Evolutionary conservation across 305 asterid species (phyloP).

Genomic region (Solanum hybrid): DNA sequence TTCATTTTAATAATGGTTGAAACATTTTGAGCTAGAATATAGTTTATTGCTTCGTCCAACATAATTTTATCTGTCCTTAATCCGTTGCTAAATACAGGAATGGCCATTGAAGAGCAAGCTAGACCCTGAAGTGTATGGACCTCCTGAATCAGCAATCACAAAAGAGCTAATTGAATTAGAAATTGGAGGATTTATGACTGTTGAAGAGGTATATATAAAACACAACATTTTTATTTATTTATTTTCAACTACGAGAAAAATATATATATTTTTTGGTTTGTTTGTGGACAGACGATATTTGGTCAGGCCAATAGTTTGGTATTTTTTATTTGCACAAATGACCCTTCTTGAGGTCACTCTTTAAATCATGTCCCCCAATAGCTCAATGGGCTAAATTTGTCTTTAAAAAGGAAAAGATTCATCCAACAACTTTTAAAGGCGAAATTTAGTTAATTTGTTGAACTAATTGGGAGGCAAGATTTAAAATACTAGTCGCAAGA

Average conservation of each 20-base stretch:
- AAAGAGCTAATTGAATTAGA: conserved; percentile 33
- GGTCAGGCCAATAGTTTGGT: neutral
- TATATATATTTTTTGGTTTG: neutral
- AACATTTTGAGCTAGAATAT: neutral
- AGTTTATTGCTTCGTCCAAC: neutral
- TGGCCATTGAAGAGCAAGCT: conserved; percentile 76
- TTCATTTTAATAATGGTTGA: neutral
- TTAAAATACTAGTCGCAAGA: neutral
- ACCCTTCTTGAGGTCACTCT: neutral
- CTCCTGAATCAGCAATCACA: conserved; percentile 62
- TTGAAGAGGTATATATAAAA: conserved; percentile 47
- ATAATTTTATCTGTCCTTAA: neutral
- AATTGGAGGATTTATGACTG: conserved; percentile 38
- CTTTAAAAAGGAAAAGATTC: neutral
- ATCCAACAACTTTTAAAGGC: neutral
- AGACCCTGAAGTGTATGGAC: conserved; percentile 64
- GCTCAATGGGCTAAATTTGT: neutral
- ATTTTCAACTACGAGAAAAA: neutral
- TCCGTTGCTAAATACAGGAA: conserved; percentile 28
- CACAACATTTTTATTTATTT: neutral
- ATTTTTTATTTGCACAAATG: neutral
- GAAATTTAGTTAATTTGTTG: neutral
- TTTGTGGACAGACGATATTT: neutral
- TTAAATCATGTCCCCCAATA: neutral
- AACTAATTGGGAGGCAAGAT: neutral